Evolutionary conservation across 2,329 filamentous ascomycete species (phyloP), one percentile per base, ranked within the genome.

Genomic region (Helotiales sp.): DNA sequence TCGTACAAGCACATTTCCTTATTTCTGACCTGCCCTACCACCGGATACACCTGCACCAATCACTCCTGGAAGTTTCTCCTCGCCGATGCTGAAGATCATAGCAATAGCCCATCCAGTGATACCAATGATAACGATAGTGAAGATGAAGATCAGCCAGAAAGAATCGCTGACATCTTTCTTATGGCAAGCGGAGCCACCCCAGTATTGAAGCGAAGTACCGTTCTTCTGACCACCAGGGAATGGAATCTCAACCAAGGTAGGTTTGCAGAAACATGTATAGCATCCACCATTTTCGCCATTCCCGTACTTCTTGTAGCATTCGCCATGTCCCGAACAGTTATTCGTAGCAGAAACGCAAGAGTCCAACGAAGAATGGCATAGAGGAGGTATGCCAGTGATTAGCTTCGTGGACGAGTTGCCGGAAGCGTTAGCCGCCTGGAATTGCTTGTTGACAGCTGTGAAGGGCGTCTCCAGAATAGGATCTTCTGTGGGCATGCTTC

Each of bases 1-100:
- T 67, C 61, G 47, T 67, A 67, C 64, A 69, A 54, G 34, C 33
- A n/a, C 36, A 46, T 22, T 12, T 44, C 22, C 19, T 44, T 24
- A 44, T 30, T 10, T 47, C 40, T 67, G 71, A 62, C 70, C 68
- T 25, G 64, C 40, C 74, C 87, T 91, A 31, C n/a, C n/a, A n/a
- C 86, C 84, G 63, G 88, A 90, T 34, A 99, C 93, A 63, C 95
- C 95, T 48, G 95, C 95, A n/a, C 92, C 91, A 73, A 99, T 93
- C 8, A 99, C 93, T 67, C 92, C 92, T 0, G 95, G 95, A 63
- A 98, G 79, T 75, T 92, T 89, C 77, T 96, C 87, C 72, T 89
- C 84, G 31, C 93, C 95, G 69, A 98, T 90, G 62, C 79, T 87
- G 74, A 88, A 95, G 54, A 99, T 74, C 80, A 96, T 78, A 5